Conservation (phyloP, 2,329 filamentous ascomycete species). For the Zymoseptoria ardabiliae region DNA sequence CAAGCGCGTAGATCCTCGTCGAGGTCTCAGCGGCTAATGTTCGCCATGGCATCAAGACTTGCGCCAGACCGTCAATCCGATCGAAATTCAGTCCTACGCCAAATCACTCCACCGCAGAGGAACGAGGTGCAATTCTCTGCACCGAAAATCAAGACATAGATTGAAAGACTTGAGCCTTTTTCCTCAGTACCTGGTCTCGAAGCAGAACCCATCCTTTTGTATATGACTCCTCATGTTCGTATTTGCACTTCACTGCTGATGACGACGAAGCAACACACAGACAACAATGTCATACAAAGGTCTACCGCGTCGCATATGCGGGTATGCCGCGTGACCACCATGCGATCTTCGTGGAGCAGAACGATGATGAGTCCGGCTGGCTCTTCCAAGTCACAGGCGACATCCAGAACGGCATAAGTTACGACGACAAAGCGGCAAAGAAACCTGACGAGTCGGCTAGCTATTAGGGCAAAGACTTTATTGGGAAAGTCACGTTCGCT, state of each 20-base stretch:
- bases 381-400: neutral
- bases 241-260: neutral
- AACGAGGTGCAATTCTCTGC: neutral
- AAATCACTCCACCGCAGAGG: neutral
- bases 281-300: neutral
- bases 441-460: neutral
- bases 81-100: neutral
- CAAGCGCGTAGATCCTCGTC: no score
- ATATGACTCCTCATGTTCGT: neutral
- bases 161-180: no score
- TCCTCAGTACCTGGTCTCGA: no score
- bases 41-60: no score
- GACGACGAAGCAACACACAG: neutral
- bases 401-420: neutral
- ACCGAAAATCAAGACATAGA: no score
- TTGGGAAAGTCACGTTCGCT: neutral
- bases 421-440: neutral
- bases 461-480: neutral
- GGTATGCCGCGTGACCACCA: slow-evolving; percentile 1
- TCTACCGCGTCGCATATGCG: neutral
- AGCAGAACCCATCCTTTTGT: no score
- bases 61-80: no score
- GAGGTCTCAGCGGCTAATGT: no score
- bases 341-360: neutral
- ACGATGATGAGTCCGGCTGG: neutral